Evolutionary conservation across 2,329 filamentous ascomycete genomes (phyloP).

Genomic region (Drechslerella coelobrocha): DNA sequence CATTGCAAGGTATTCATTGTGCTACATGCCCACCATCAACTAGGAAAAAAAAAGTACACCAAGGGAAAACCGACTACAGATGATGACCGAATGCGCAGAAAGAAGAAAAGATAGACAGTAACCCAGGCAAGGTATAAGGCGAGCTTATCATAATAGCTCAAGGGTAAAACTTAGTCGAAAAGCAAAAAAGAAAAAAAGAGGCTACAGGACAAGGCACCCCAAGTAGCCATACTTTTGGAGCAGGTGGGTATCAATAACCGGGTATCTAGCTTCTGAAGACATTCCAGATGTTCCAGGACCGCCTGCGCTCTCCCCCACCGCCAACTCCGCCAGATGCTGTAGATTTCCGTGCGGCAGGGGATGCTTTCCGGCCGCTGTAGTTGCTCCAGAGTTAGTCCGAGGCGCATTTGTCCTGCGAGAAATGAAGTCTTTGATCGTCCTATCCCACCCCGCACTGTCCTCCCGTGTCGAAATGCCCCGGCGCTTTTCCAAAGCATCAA

Average conservation of each 20-base stretch:
- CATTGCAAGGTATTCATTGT: conserved; percentile 22
- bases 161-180: conserved; percentile 53
- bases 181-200: conserved; percentile 24
- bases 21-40: conserved; percentile 23
- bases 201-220: conserved; percentile 55
- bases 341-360: conserved; percentile 62
- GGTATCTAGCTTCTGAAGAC: conserved; percentile 50
- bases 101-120: conserved; percentile 48
- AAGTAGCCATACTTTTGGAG: conserved; percentile 59
- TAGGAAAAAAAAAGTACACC: background rate
- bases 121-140: conserved; percentile 54
- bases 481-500: conserved; percentile 62
- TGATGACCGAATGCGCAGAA: background rate
- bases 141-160: conserved; percentile 56
- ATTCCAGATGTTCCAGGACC: conserved; percentile 50
- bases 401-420: conserved; percentile 59
- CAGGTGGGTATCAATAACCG: conserved; percentile 54
- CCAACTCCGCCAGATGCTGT: conserved; percentile 67
- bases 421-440: conserved; percentile 64
- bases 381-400: conserved; percentile 57
- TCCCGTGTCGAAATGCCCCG: conserved; percentile 58
- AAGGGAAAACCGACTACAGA: background rate
- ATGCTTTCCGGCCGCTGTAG: conserved; percentile 60
- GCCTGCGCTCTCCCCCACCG: conserved; percentile 55
- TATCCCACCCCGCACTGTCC: conserved; percentile 66